Evolutionary conservation across 352 stramenopile species (phyloP).

Genomic region (Phytophthora chlamydospora): DNA sequence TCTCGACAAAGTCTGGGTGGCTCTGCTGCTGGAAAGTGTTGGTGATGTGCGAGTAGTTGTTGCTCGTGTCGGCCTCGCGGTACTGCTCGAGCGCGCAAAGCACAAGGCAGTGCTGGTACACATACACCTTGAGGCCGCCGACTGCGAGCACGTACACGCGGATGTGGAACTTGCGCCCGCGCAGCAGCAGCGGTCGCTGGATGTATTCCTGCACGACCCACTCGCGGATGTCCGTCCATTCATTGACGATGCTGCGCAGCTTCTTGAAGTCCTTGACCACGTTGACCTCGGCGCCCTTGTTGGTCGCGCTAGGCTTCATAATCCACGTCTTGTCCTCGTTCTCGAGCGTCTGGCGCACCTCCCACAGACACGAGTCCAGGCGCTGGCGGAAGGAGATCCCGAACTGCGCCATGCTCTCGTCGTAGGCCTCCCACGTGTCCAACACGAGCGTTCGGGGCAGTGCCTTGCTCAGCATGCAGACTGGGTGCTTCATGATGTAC

Average conservation of each 20-base stretch:
- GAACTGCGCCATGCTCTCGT: slow-evolving; percentile 61
- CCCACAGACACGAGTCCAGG: slow-evolving; percentile 64
- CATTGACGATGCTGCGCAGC: slow-evolving; percentile 62
- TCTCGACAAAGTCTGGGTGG: slow-evolving; percentile 73
- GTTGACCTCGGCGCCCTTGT: slow-evolving; percentile 77
- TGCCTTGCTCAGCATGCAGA: slow-evolving; percentile 51
- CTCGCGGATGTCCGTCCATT: slow-evolving; percentile 73
- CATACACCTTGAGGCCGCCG: slow-evolving; percentile 65
- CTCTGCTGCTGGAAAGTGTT: slow-evolving; percentile 81
- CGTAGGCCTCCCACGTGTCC: slow-evolving; percentile 76
- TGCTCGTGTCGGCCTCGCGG: slow-evolving; percentile 45
- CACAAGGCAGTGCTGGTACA: slow-evolving; percentile 69
- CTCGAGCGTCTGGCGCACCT: slow-evolving; percentile 56
- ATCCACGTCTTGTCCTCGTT: slow-evolving; percentile 60
- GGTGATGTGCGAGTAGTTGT: slow-evolving; percentile 78
- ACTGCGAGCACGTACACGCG: slow-evolving; percentile 67
- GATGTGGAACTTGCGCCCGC: slow-evolving; percentile 75
- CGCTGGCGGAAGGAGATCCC: slow-evolving; percentile 64
- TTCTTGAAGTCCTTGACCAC: slow-evolving; percentile 68
- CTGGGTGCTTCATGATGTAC: slow-evolving; percentile 68
- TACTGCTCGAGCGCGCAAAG: slow-evolving; percentile 64
- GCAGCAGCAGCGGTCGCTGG: slow-evolving; percentile 58
- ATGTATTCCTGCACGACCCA: slow-evolving; percentile 72
- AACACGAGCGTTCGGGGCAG: slow-evolving; percentile 66
- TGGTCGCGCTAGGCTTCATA: slow-evolving; percentile 77